Evolutionary conservation across 371 early-diverging fungal species (phyloP).

Genomic region (Mucor saturninus): DNA sequence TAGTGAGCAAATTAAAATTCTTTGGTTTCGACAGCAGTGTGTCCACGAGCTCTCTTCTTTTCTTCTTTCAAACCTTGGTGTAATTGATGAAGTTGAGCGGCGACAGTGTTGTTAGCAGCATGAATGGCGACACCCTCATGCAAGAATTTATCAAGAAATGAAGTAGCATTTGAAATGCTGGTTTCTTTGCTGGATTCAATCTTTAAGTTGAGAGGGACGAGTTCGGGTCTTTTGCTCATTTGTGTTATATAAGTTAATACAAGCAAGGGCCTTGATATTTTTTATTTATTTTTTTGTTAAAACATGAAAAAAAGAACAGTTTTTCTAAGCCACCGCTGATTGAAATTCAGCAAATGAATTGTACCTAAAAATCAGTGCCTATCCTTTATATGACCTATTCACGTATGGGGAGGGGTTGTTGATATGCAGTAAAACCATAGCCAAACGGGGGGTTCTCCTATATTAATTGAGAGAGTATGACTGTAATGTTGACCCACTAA

Average conservation of each 20-base stretch:
- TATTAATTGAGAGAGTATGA: too few species aligned
- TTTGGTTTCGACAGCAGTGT: constrained; percentile 15
- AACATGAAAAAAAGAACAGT: too few species aligned
- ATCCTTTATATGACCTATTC: too few species aligned
- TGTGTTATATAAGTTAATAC: constrained; percentile 14
- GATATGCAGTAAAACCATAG: too few species aligned
- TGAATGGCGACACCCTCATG: constrained; percentile 58
- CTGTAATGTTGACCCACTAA: too few species aligned
- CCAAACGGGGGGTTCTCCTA: too few species aligned
- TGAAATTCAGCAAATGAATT: too few species aligned
- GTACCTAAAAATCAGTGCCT: too few species aligned
- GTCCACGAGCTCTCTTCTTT: constrained; percentile 37
- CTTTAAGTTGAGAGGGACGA: constrained; percentile 48
- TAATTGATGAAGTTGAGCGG: constrained; percentile 54
- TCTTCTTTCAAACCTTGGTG: constrained; percentile 53
- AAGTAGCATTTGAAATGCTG: constrained; percentile 34
- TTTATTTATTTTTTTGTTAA: background rate
- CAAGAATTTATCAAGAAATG: constrained; percentile 49
- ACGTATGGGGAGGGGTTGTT: too few species aligned
- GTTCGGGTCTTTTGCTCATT: constrained; percentile 37
- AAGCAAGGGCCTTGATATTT: background rate
- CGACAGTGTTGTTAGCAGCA: constrained; percentile 55
- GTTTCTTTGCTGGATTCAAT: constrained; percentile 37
- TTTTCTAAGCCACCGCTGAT: too few species aligned
- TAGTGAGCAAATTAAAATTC: constrained; percentile 16